Base-by-base conservation (phyloP, 768 basidiomycete genomes). In the Podaxis mareebaensis region DNA sequence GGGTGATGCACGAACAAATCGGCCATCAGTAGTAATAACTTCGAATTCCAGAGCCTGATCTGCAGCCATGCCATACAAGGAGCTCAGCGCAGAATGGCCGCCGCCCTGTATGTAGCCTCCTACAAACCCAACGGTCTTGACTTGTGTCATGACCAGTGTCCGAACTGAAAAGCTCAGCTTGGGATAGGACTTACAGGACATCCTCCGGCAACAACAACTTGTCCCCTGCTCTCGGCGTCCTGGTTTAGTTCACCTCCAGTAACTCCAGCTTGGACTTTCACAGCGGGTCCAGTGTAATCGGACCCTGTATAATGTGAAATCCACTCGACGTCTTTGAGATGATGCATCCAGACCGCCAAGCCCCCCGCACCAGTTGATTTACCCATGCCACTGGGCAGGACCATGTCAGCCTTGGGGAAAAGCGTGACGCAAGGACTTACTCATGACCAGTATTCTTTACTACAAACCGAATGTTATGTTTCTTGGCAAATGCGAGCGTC, bases 31-130 rank as follows among this genome's bases (percentile, higher is more conserved):
- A 0, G 79, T 81, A 48, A 83, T 76, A 30, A 82, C 71, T 51
- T 75, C 75, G 67, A 78, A 77, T 61, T 74, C 65, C n/a, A 75
- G 67, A 8, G 69, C 69, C 28, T 74, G 69, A 65, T 76, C 76
- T 1, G 71, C 75, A 10, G 69, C 70, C 46, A 75, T 69, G 59
- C 68, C 59, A 59, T 67, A 62, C 53, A 67, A 55, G 26, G 66
- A 66, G n/a, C 66, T 58, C 4, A 69, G 52, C n/a, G 63, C 64
- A 8, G 64, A 70, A 46, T 72, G 77, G 0, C 81, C 78, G 13
- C 76, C 79, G 2, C 81, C 73, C 64, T 73, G 69, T n/a, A 75
- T 64, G 71, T 77, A 81, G n/a, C 79, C 80, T 20, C 78, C 79
- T n/a, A 73, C 71, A 54, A 77, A 71, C 39, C 78, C 78, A 6